phyloP scores from a whole-genome alignment of 2,329 filamentous ascomycete genomes.

The Pseudomassariella vexata region DNA sequence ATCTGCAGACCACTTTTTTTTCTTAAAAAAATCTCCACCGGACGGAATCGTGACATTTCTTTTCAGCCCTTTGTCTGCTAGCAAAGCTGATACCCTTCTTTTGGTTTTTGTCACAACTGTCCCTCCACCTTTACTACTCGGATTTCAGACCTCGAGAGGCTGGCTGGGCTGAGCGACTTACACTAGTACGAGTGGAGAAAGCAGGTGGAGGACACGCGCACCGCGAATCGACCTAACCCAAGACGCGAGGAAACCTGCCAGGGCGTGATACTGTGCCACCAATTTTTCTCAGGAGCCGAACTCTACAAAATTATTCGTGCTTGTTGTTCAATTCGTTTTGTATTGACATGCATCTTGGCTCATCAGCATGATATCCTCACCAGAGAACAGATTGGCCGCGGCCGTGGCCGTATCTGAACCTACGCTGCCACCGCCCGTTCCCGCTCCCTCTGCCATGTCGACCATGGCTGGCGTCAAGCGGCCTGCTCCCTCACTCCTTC shows the following conservation, averaged over 20 bases:
- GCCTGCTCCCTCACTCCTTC: conserved; percentile 62
- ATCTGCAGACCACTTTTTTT: conserved; percentile 5
- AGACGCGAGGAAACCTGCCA: conserved; percentile 6
- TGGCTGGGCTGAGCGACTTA: too few species aligned
- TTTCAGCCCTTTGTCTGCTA: too few species aligned
- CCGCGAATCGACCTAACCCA: conserved; percentile 8
- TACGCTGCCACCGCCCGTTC: conserved; percentile 24
- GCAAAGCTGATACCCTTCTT: too few species aligned
- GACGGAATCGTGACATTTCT: neutral
- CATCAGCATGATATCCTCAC: conserved; percentile 5
- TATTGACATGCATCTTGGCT: conserved; percentile 2
- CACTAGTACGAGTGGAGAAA: too few species aligned
- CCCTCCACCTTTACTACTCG: too few species aligned
- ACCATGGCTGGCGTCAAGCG: conserved; percentile 48
- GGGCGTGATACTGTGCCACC: conserved; percentile 8
- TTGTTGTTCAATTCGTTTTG: conserved; percentile 3
- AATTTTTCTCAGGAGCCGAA: conserved; percentile 7
- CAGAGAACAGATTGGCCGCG: conserved; percentile 6
- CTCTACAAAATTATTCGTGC: too few species aligned
- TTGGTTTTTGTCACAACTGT: too few species aligned
- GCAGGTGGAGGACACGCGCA: conserved; percentile 8
- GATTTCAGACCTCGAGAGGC: too few species aligned
- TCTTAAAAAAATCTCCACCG: neutral
- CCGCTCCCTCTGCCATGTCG: conserved; percentile 11
- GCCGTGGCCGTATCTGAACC: conserved; percentile 21